A percentile compares a stretch with the other conserved stretches of the same genome.
These are phyloP conservation scores for Jamesozyma lodderae DNA, from an alignment of 805 yeast genomes.

Conservation along the genomic window DNA sequence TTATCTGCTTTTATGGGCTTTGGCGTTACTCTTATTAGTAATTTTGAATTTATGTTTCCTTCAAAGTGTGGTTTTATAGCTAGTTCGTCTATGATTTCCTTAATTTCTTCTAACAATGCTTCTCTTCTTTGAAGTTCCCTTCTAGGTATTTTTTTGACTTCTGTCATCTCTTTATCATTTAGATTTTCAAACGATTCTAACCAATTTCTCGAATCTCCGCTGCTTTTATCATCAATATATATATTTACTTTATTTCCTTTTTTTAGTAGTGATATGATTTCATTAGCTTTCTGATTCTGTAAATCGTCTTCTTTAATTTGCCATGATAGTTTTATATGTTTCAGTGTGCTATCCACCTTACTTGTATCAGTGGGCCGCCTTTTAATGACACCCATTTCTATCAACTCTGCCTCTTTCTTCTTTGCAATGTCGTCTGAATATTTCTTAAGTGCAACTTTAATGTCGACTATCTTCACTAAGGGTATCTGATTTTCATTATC, in stretches of 20 bases:
- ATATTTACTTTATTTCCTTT: constrained; percentile 37
- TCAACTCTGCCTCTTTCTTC: constrained; percentile 20
- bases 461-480: constrained; percentile 21
- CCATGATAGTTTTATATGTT: constrained; percentile 47
- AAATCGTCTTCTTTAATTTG: constrained; percentile 46
- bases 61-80: constrained; percentile 18
- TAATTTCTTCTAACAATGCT: constrained; percentile 26
- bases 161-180: constrained; percentile 6
- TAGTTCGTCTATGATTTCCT: constrained; percentile 20
- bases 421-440: constrained; percentile 24
- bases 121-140: constrained; percentile 31
- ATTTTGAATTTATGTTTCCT: constrained; percentile 26
- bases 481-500: constrained; percentile 17
- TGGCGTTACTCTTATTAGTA: constrained; percentile 24
- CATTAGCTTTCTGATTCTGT: constrained; percentile 43
- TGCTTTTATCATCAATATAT: constrained; percentile 34
- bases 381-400: constrained; percentile 12
- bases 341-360: constrained; percentile 29
- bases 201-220: constrained; percentile 18
- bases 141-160: constrained; percentile 14
- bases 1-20: constrained; percentile 15
- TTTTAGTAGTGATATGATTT: constrained; percentile 36
- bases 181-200: constrained; percentile 19
- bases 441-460: constrained; percentile 19
- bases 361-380: constrained; percentile 10